These are phyloP conservation scores for Ascodesmis nigricans DNA, from an alignment of 495 filamentous ascomycete species.

Conservation along the genomic window DNA sequence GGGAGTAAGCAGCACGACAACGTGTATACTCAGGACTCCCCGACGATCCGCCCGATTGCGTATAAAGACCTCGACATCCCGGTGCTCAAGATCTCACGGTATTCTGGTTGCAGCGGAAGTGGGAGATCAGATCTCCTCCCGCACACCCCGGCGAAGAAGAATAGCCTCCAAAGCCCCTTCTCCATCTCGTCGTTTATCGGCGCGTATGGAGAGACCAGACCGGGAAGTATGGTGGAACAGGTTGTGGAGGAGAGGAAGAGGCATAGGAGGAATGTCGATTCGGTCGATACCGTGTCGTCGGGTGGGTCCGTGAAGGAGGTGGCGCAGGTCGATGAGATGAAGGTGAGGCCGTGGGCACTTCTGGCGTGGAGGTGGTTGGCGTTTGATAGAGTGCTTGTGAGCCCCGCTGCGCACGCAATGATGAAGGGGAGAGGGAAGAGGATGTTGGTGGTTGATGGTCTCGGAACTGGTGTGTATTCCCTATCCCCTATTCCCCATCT, in stretches of 20 bases:
- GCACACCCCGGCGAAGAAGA: conserved; percentile 5
- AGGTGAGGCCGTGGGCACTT: conserved; percentile 28
- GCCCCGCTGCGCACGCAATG: conserved; percentile 49
- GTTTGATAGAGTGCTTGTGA: conserved; percentile 86
- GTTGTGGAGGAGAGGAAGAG: conserved; percentile 7
- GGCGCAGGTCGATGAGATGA: too few species aligned
- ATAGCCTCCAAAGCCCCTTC: too few species aligned
- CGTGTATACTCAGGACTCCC: not conserved
- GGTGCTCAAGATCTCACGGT: not conserved
- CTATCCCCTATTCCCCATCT: too few species aligned
- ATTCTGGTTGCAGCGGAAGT: too few species aligned
- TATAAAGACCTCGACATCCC: not conserved
- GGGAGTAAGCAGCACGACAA: conserved; percentile 1
- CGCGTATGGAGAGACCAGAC: conserved; percentile 14
- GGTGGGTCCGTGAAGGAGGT: too few species aligned
- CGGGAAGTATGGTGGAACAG: too few species aligned
- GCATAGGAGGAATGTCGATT: conserved; percentile 11
- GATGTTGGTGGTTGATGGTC: conserved; percentile 76
- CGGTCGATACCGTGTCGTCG: too few species aligned
- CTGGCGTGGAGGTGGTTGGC: conserved; percentile 76
- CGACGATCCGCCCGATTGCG: not conserved
- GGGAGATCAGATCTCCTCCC: too few species aligned
- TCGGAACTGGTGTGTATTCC: conserved; percentile 41
- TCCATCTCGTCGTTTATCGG: conserved; percentile 25
- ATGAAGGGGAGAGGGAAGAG: conserved; percentile 36